Evolutionary conservation across 2,329 filamentous ascomycete species (phyloP).

Genomic region (Fusarium mundagurra): DNA sequence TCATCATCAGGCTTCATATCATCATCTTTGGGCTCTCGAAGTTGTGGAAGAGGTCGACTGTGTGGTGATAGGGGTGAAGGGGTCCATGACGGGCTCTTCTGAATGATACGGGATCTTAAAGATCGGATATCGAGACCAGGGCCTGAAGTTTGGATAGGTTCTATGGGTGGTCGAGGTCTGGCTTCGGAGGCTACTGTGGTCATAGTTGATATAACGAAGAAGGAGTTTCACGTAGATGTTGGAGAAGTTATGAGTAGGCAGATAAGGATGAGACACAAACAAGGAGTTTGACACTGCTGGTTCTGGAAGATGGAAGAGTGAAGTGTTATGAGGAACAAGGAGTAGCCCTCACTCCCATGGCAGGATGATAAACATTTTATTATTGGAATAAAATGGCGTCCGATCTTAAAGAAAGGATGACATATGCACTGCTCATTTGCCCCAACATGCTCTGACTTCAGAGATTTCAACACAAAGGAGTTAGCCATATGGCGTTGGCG

Average conservation of each 20-base stretch:
- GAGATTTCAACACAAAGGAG: slow-evolving; percentile 15
- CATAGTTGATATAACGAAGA: slow-evolving; percentile 19
- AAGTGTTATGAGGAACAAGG: neutral
- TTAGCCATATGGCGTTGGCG: slow-evolving; percentile 20
- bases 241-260: neutral
- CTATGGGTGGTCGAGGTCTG: slow-evolving; percentile 33
- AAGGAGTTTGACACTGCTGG: neutral
- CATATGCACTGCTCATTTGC: slow-evolving; percentile 9
- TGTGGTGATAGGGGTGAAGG: slow-evolving; percentile 35
- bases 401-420: slow-evolving; percentile 27
- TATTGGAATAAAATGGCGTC: slow-evolving; percentile 38
- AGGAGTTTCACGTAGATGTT: slow-evolving; percentile 3
- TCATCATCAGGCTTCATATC: slow-evolving; percentile 31
- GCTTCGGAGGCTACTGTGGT: slow-evolving; percentile 24
- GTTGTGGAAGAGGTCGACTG: slow-evolving; percentile 23
- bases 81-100: slow-evolving; percentile 38
- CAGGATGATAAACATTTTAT: slow-evolving; percentile 18
- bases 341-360: neutral
- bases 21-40: slow-evolving; percentile 32
- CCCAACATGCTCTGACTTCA: slow-evolving; percentile 23
- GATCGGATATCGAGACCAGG: slow-evolving; percentile 21
- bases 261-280: neutral
- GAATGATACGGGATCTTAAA: slow-evolving; percentile 15
- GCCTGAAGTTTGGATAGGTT: slow-evolving; percentile 37
- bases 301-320: neutral